A percentile compares a stretch with the other conserved stretches of the same genome.
Conservation (phyloP, 257 asterid species). For the Fraxinus cuspidata region DNA sequence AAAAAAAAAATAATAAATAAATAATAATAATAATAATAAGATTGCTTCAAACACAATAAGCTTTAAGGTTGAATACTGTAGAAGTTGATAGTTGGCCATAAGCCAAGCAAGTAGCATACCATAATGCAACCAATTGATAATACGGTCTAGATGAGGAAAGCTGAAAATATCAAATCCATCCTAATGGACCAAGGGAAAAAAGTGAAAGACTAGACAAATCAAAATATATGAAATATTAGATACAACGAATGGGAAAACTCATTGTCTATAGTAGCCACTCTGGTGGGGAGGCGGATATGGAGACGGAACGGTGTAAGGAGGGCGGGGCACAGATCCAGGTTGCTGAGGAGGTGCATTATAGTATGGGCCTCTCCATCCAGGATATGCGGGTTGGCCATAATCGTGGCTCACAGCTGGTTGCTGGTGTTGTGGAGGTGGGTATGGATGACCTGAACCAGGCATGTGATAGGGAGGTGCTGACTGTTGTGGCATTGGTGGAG, state of each 20-base stretch:
- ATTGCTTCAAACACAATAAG: no score
- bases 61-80: no score
- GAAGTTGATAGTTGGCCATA: no score
- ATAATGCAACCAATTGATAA: no score
- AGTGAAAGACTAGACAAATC: background rate
- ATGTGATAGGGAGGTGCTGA: conserved; percentile 69
- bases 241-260: background rate
- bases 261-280: conserved; percentile 54
- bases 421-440: conserved; percentile 65
- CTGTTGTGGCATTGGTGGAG: conserved; percentile 40
- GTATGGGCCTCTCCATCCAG: conserved; percentile 93
- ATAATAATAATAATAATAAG: no score
- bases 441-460: conserved; percentile 51
- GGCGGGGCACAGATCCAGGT: conserved; percentile 52
- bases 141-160: no score
- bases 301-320: conserved; percentile 49
- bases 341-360: conserved; percentile 63
- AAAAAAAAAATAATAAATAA: no score
- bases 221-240: background rate
- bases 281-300: conserved; percentile 56
- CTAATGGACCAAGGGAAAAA: background rate
- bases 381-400: conserved; percentile 88
- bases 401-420: conserved; percentile 59
- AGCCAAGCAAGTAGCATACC: no score
- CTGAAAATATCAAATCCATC: no score